Conservation (phyloP, 2,329 filamentous ascomycete genomes). For the Beauveria australis region DNA sequence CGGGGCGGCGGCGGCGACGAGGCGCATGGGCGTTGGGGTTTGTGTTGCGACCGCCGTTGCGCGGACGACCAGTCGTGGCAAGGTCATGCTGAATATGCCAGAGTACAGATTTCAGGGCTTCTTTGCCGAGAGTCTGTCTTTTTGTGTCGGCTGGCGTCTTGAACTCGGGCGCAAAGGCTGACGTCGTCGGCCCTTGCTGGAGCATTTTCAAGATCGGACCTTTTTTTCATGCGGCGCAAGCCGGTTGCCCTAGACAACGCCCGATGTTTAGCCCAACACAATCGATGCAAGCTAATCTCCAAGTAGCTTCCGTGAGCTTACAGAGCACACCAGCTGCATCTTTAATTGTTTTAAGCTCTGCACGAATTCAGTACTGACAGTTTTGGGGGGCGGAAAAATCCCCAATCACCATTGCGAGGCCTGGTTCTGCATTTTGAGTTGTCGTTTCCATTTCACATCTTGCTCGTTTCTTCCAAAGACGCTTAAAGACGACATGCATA, state of each 20-base stretch:
- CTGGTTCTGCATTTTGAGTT: not conserved
- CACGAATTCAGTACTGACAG: not conserved
- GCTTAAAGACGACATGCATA: slow-evolving; percentile 27
- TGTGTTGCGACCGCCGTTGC: not conserved
- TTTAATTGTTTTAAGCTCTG: slow-evolving; percentile 1
- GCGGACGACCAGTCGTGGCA: not conserved
- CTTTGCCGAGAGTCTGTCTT: not conserved
- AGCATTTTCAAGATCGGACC: not conserved
- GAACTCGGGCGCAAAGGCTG: not conserved
- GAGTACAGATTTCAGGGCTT: not conserved
- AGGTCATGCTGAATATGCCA: not conserved
- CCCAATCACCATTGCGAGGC: not conserved
- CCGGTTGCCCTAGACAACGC: slow-evolving; percentile 31
- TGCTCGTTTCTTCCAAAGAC: not conserved
- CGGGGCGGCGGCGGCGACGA: not conserved
- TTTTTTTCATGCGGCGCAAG: slow-evolving; percentile 1
- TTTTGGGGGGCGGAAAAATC: not conserved
- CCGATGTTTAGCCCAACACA: slow-evolving; percentile 24
- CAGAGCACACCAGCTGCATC: not conserved
- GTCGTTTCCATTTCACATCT: not conserved
- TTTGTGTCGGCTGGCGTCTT: not conserved
- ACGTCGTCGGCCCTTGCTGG: not conserved
- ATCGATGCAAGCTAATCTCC: not conserved
- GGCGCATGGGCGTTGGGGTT: not conserved
- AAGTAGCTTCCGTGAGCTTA: not conserved